Percentiles rank a stretch among this genome's conserved stretches.
These are phyloP conservation scores for Ceratorhiza oryzae-sativae DNA, from an alignment of 1,284 basidiomycete genomes.

Conservation along the genomic window DNA sequence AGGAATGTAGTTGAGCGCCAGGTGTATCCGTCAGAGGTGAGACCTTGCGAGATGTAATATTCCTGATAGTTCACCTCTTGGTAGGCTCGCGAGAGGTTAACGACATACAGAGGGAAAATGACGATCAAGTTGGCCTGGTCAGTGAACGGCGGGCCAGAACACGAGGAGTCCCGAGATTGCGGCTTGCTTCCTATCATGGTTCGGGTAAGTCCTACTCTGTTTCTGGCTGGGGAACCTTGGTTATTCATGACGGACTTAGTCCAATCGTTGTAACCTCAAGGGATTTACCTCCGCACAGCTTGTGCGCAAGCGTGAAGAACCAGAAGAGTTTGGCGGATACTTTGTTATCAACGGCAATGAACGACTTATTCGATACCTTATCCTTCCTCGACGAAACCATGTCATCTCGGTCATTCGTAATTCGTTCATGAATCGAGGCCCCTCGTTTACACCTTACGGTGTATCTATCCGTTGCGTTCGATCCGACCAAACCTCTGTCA, in stretches of 20 bases:
- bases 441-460: conserved; percentile 92
- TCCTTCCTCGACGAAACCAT: conserved; percentile 89
- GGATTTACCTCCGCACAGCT: conserved; percentile 86
- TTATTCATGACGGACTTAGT: conserved; percentile 58
- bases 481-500: conserved; percentile 88
- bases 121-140: conserved; percentile 90
- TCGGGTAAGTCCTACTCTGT: conserved; percentile 66
- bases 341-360: conserved; percentile 99
- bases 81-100: conserved; percentile 89
- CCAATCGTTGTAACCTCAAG: conserved; percentile 91
- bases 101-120: conserved; percentile 92
- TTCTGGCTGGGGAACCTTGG: conserved; percentile 25
- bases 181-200: conserved; percentile 97
- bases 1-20: conserved; percentile 74
- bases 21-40: conserved; percentile 89
- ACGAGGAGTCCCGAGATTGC: conserved; percentile 84
- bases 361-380: conserved; percentile 96
- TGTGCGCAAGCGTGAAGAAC: conserved; percentile 91
- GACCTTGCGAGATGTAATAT: conserved; percentile 41
- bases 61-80: background rate
- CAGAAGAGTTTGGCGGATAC: conserved; percentile 98
- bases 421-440: conserved; percentile 90
- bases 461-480: conserved; percentile 96
- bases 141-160: conserved; percentile 74
- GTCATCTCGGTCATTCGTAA: conserved; percentile 86